Percentiles rank a stretch among this genome's conserved stretches.
phyloP scores from a whole-genome alignment of 768 basidiomycete species.

The Suillus tomentosus region DNA sequence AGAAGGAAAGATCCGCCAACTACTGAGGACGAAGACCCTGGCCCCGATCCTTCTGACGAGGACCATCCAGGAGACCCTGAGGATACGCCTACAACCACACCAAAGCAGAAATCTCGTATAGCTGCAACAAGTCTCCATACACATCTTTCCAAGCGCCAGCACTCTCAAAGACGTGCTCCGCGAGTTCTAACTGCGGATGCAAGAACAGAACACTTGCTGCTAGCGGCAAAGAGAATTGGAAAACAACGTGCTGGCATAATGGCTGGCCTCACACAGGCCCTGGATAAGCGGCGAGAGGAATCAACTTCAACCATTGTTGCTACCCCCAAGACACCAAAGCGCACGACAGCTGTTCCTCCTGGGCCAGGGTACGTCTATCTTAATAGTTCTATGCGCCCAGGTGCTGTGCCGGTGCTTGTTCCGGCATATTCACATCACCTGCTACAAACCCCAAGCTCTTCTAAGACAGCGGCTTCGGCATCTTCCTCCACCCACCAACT shows the following conservation, averaged over 20 bases:
- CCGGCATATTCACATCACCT: constrained; percentile 31
- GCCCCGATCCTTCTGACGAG: constrained; percentile 26
- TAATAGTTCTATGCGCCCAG: constrained; percentile 25
- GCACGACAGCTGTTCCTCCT: constrained; percentile 29
- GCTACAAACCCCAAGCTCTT: constrained; percentile 34
- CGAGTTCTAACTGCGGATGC: constrained; percentile 58
- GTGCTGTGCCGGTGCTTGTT: constrained; percentile 33
- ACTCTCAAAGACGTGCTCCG: constrained; percentile 27
- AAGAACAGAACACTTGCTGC: constrained; percentile 66
- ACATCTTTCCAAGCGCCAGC: constrained; percentile 28
- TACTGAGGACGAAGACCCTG: constrained; percentile 30
- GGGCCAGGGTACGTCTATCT: constrained; percentile 34
- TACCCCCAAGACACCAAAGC: constrained; percentile 31
- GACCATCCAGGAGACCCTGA: constrained; percentile 24
- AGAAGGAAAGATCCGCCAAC: constrained; percentile 28
- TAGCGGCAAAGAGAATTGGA: constrained; percentile 72
- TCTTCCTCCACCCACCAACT: constrained; percentile 24
- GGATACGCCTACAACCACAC: constrained; percentile 26
- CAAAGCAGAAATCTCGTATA: constrained; percentile 25
- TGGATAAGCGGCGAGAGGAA: constrained; percentile 30
- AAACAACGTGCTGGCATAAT: constrained; percentile 58
- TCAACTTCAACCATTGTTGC: constrained; percentile 24
- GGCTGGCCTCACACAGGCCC: constrained; percentile 47
- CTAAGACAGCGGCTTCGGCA: constrained; percentile 30
- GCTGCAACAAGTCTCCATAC: constrained; percentile 19